Evolutionary conservation across 176 grass and related monocot species (phyloP).

Genomic region (Avena sativa): DNA sequence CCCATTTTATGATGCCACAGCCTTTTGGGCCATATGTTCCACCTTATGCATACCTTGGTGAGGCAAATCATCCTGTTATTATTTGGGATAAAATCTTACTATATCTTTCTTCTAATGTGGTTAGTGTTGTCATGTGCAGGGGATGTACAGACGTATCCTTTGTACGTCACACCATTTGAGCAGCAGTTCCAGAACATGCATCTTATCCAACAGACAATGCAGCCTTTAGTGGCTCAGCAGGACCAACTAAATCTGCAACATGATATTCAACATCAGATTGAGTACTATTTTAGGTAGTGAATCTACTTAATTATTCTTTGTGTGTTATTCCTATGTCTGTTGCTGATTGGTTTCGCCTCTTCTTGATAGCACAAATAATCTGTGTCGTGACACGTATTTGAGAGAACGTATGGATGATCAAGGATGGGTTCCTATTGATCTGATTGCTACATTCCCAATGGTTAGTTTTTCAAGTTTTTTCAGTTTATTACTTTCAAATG

Average conservation of each 20-base stretch:
- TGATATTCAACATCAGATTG: constrained; percentile 64
- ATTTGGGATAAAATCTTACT: not conserved
- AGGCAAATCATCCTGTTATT: not conserved
- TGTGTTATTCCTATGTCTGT: not conserved
- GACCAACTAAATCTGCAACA: constrained; percentile 46
- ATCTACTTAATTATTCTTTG: constrained; percentile 19
- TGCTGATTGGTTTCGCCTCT: constrained; percentile 26
- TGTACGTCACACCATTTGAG: constrained; percentile 57
- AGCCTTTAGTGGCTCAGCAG: constrained; percentile 39
- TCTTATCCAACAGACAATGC: constrained; percentile 47
- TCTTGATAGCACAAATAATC: constrained; percentile 69
- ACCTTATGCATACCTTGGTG: constrained; percentile 56
- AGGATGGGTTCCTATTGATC: constrained; percentile 75
- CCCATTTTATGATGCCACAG: constrained; percentile 47
- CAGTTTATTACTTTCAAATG: not conserved
- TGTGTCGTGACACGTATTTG: constrained; percentile 68
- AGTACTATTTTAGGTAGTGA: constrained; percentile 89
- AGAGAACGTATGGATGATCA: constrained; percentile 70
- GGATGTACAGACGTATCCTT: constrained; percentile 43
- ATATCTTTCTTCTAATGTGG: constrained; percentile 37
- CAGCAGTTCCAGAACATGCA: constrained; percentile 62
- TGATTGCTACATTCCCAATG: constrained; percentile 69
- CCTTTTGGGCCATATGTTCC: constrained; percentile 43
- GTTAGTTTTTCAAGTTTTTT: constrained; percentile 50
- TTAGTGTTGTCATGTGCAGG: constrained; percentile 38